A percentile compares a stretch with the other conserved stretches of the same genome.
These are phyloP conservation scores for Pseudogymnoascus sp. DNA, from an alignment of 2,329 filamentous ascomycete species.

Conservation along the genomic window DNA sequence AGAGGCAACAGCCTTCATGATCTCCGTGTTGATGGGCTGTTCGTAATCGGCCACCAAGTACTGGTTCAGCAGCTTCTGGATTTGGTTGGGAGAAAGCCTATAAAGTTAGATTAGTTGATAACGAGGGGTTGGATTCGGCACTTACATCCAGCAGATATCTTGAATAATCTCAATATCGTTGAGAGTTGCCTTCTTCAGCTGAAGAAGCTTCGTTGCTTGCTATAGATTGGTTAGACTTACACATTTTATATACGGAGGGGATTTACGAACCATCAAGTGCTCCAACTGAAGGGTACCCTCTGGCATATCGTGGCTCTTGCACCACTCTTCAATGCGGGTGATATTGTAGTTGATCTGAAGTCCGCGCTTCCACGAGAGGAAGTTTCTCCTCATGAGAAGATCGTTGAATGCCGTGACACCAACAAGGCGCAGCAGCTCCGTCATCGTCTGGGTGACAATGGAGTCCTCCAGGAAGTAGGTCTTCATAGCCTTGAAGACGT, in stretches of 20 bases:
- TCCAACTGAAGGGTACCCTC: slow-evolving; percentile 95
- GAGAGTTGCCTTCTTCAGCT: slow-evolving; percentile 96
- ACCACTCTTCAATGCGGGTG: slow-evolving; percentile 98
- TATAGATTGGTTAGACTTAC: slow-evolving; percentile 33
- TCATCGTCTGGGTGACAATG: slow-evolving; percentile 92
- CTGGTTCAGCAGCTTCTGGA: slow-evolving; percentile 97
- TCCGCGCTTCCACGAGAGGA: slow-evolving; percentile 98
- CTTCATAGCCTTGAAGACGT: slow-evolving; percentile 98
- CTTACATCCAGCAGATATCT: slow-evolving; percentile 99
- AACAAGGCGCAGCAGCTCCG: slow-evolving; percentile 84
- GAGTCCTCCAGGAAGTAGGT: slow-evolving; percentile 94
- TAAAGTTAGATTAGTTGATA: neutral
- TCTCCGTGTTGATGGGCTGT: slow-evolving; percentile 98
- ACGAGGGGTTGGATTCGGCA: slow-evolving; percentile 22
- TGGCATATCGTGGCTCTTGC: slow-evolving; percentile 99
- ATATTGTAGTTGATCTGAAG: slow-evolving; percentile 99
- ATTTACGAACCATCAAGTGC: slow-evolving; percentile 75
- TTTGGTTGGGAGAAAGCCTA: slow-evolving; percentile 95
- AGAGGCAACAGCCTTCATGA: slow-evolving; percentile 98
- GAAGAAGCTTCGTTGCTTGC: slow-evolving; percentile 97
- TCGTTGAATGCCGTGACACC: slow-evolving; percentile 99
- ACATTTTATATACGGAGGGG: slow-evolving; percentile 6
- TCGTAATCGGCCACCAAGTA: slow-evolving; percentile 98
- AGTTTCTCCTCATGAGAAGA: slow-evolving; percentile 92
- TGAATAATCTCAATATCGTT: slow-evolving; percentile 99